Conservation (phyloP, 208 protist species). For the Acanthamoeba culbertsoni region DNA sequence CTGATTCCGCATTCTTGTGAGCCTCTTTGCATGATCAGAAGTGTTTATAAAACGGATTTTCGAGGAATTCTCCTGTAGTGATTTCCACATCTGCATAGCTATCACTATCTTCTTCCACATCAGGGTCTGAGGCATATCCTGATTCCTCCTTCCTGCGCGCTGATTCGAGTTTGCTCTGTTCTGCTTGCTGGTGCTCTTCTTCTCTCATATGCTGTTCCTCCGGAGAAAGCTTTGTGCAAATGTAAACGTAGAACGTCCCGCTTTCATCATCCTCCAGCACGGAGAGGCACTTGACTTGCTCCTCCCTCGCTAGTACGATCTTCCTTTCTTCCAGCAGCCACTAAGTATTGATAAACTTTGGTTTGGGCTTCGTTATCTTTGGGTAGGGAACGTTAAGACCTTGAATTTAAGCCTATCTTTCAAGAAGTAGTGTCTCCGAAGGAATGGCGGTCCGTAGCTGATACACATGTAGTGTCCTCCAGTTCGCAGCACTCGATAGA, state of each 20-base stretch:
- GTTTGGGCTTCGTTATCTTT: no score
- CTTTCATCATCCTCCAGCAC: constrained; percentile 48
- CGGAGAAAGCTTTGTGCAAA: not conserved
- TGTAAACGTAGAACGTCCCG: constrained; percentile 18
- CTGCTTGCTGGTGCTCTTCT: not conserved
- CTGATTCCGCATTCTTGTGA: no score
- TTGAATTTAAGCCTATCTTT: not conserved
- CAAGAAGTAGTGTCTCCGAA: not conserved
- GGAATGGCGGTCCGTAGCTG: constrained; percentile 22
- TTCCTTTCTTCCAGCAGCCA: constrained; percentile 10
- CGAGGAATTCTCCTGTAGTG: not conserved
- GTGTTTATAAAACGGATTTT: constrained; percentile 54
- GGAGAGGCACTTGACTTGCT: constrained; percentile 1
- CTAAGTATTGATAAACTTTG: not conserved
- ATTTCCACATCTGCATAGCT: not conserved
- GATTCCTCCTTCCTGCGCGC: not conserved
- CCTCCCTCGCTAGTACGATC: not conserved
- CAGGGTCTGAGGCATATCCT: not conserved
- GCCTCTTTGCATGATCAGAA: not conserved
- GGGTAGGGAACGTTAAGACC: not conserved
- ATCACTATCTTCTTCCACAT: not conserved
- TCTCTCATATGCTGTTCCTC: not conserved
- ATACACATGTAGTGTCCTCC: constrained; percentile 10
- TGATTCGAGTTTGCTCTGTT: not conserved
- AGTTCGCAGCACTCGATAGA: not conserved